Evolutionary conservation across 2,329 filamentous ascomycete genomes (phyloP).

Genomic region (Sporothrix schenckii): DNA sequence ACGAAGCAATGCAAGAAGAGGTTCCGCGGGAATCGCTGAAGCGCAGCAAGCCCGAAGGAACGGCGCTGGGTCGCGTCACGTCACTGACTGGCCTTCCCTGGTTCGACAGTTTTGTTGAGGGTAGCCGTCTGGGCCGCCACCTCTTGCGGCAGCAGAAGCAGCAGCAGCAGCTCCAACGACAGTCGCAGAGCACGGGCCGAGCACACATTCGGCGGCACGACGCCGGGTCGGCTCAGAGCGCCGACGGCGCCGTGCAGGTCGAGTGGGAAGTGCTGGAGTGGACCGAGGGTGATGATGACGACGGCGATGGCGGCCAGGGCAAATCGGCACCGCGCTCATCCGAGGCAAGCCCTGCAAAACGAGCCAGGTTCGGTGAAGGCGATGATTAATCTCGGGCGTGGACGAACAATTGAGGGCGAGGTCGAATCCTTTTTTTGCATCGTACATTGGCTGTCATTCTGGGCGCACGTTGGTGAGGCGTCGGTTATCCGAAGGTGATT

Average conservation of each 20-base stretch:
- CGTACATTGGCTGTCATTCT: neutral
- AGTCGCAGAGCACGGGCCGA: neutral
- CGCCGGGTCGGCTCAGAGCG: slow-evolving; percentile 44
- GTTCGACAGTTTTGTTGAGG: slow-evolving; percentile 81
- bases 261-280: slow-evolving; percentile 87
- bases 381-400: slow-evolving; percentile 32
- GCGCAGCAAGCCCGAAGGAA: neutral
- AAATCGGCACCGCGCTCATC: slow-evolving; percentile 49
- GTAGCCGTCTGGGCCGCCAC: slow-evolving; percentile 70
- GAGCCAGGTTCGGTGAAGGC: slow-evolving; percentile 50
- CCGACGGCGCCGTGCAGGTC: slow-evolving; percentile 67
- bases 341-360: slow-evolving; percentile 51
- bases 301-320: slow-evolving; percentile 37
- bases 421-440: neutral
- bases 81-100: slow-evolving; percentile 66
- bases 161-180: slow-evolving; percentile 44
- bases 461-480: slow-evolving; percentile 20
- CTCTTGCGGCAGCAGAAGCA: slow-evolving; percentile 61
- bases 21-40: neutral
- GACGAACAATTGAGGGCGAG: slow-evolving; percentile 32
- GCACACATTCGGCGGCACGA: slow-evolving; percentile 36
- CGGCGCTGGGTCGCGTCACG: slow-evolving; percentile 57
- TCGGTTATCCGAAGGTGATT: neutral
- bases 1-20: neutral
- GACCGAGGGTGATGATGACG: slow-evolving; percentile 49